phyloP scores from a whole-genome alignment of 2,329 filamentous ascomycete genomes.

The Colletotrichum destructivum region DNA sequence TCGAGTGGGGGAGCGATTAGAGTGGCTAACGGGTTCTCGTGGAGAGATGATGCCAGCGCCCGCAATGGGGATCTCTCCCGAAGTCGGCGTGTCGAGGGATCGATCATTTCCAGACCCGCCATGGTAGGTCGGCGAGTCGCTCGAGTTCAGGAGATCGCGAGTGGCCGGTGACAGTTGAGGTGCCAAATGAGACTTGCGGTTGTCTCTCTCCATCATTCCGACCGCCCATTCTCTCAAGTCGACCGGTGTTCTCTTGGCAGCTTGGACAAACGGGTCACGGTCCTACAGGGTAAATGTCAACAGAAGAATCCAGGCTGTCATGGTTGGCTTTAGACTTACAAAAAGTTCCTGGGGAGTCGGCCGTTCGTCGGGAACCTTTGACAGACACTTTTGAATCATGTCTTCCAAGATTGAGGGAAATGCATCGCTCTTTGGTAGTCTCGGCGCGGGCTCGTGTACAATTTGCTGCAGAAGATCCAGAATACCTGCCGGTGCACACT shows the following conservation, averaged over 20 bases:
- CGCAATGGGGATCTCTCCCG: conserved; percentile 79
- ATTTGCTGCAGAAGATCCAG: conserved; percentile 97
- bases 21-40: conserved; percentile 62
- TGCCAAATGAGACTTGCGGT: conserved; percentile 93
- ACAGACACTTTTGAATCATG: conserved; percentile 96
- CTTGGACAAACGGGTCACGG: conserved; percentile 93
- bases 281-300: conserved; percentile 70
- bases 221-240: conserved; percentile 95
- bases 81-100: conserved; percentile 74
- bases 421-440: conserved; percentile 94
- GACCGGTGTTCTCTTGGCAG: conserved; percentile 95
- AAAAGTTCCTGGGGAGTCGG: conserved; percentile 95
- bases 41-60: conserved; percentile 70
- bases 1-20: conserved; percentile 67
- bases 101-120: conserved; percentile 60
- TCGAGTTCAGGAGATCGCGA: conserved; percentile 79
- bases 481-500: conserved; percentile 92
- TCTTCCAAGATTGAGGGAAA: conserved; percentile 96
- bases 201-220: conserved; percentile 93
- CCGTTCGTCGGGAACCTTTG: conserved; percentile 89
- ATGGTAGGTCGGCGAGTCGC: conserved; percentile 69
- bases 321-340: conserved; percentile 67
- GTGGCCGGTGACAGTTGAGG: conserved; percentile 85
- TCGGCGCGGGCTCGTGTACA: conserved; percentile 94
- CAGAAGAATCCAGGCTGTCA: not conserved